phyloP scores from a whole-genome alignment of 169 alveolate species.

The Blepharisma undulans region DNA sequence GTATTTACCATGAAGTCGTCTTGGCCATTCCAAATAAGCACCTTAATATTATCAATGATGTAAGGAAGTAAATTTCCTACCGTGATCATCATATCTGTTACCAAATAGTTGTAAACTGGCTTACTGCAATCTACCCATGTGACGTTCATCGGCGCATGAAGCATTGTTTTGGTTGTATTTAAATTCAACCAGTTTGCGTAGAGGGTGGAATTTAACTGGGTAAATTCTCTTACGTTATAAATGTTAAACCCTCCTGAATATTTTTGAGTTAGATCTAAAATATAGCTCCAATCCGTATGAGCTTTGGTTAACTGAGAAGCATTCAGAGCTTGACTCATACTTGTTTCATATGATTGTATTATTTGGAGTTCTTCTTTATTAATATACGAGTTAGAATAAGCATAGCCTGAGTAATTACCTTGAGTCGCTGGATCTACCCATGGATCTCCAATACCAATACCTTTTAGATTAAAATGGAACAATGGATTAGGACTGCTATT shows the following conservation, averaged over 20 bases:
- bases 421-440: constrained; percentile 13
- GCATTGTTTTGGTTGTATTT: neutral
- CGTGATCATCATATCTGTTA: neutral
- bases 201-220: neutral
- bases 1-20: constrained; percentile 31
- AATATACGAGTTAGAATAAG: neutral
- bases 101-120: neutral
- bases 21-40: constrained; percentile 27
- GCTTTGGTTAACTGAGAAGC: neutral
- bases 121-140: constrained; percentile 12
- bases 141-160: neutral
- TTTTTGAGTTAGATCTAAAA: neutral
- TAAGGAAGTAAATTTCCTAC: neutral
- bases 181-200: neutral
- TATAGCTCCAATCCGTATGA: neutral
- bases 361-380: neutral
- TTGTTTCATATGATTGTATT: neutral
- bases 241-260: constrained; percentile 20
- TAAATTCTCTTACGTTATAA: neutral
- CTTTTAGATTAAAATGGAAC: constrained; percentile 3
- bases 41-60: neutral
- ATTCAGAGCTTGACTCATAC: neutral
- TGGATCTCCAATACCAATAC: constrained; percentile 39
- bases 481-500: neutral
- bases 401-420: neutral